phyloP scores from a whole-genome alignment of 2,329 filamentous ascomycete genomes.

The Fusarium tuaranense region DNA sequence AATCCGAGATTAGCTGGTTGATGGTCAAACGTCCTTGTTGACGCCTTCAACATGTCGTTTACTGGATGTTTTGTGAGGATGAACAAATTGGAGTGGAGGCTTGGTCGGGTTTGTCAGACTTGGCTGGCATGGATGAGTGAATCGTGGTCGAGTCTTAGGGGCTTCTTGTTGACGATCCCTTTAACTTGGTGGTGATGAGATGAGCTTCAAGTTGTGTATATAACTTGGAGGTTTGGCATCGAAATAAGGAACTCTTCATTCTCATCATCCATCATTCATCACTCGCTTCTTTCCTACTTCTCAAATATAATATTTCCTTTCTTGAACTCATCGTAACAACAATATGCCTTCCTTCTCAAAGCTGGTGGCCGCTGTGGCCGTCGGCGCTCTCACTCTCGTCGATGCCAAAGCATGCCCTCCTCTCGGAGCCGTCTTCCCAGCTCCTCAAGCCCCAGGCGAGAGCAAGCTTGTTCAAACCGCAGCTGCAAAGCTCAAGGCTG shows the following conservation, averaged over 20 bases:
- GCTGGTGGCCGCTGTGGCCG: conserved; percentile 26
- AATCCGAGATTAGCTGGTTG: conserved; percentile 27
- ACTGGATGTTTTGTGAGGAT: not conserved
- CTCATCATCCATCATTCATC: not conserved
- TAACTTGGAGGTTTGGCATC: conserved; percentile 4
- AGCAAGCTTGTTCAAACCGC: conserved; percentile 47
- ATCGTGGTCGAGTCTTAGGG: not conserved
- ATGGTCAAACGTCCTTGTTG: not conserved
- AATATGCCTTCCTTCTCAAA: conserved; percentile 35
- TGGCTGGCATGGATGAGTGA: conserved; percentile 1
- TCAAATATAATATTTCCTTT: not conserved
- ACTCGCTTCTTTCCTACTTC: not conserved
- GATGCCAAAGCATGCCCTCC: conserved; percentile 55
- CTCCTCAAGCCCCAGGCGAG: conserved; percentile 49
- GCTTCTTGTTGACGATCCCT: not conserved
- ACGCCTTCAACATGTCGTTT: not conserved
- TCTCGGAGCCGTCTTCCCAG: conserved; percentile 55
- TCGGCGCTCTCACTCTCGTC: conserved; percentile 22
- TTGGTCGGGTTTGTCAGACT: not conserved
- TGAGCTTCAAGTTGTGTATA: conserved; percentile 20
- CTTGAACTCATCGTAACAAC: not conserved
- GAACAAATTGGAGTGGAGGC: not conserved
- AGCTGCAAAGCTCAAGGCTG: conserved; percentile 32
- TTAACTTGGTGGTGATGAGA: not conserved
- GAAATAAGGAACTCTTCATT: not conserved